Base-by-base conservation (phyloP, 257 asterid genomes). In the Solanum rostratum region DNA sequence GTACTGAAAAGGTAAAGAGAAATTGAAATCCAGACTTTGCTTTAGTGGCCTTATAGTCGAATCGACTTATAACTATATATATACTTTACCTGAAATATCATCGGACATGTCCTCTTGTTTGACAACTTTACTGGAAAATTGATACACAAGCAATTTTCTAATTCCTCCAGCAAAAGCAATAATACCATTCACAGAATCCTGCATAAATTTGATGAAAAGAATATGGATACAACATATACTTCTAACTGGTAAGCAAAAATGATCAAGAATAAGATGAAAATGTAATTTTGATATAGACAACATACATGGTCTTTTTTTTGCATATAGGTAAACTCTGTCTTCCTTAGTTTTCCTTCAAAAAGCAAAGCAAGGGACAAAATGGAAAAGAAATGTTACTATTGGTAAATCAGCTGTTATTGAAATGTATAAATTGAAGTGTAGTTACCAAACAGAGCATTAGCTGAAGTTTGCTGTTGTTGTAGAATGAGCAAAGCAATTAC, bases 391-490 rank as follows among this genome's bases (percentile, higher is more conserved):
- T 63, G 29, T 63, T 27, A 63, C 39, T 24, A 24, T 39, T 63
- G 14, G 41, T 63, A 29, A 14, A 60, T 29, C 15, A 10, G 49
- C 76, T 18, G 33, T 68, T 68, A 33, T 33, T 8, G 16, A 66
- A 16, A 69, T 19, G 29, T 37, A 69, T 12, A 8, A 19, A 69
- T 37, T 4, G 78, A 37, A 68, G 45, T 2, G 15, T 66, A 41
- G n/a, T 7, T 86, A 90, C 93, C 91, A 91, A 86, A 88, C 59
- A 84, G 76, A 83, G 82, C 92, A 83, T 83, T 60, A 70, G 94
- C 92, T 86, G 62, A 78, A 63, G 90, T 86, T 85, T 29, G 73
- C 49, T 86, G 86, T 11, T 16, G 16, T 9, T 16, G 27, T 2
- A 46, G 45, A 19, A 76, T 9, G 41, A 76, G 59, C 24, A 76